Evolutionary conservation across 2,329 filamentous ascomycete species (phyloP), one percentile per base, ranked within the genome.

Genomic region (Trichophyton verrucosum): DNA sequence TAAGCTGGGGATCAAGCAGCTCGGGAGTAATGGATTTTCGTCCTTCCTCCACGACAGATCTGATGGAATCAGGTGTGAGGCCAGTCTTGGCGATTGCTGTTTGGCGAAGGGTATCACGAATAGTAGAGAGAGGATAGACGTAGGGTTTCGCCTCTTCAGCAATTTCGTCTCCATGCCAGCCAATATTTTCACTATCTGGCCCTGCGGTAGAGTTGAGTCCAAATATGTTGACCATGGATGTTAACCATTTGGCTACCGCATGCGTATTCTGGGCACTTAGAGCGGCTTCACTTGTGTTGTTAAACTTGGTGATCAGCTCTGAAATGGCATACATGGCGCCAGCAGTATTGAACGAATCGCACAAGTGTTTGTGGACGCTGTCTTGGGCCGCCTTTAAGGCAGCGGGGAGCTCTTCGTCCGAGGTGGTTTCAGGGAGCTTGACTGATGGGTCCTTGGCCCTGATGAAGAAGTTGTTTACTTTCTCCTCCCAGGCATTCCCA

Each of bases 321-420:
- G 85, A 83, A 55, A 96, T 86, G n/a, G 84, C 76, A 57, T 82
- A 81, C 87, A 96, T 90, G 3, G 86, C 89, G 58, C 79, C 77
- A 1, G 88, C 85, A 0, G 91, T 96, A 73, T 96, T 87, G 72
- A 96, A 95, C 0, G 91, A 96, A 74, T 95, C 90, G 66, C 81
- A 81, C 15, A 96, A 79, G 1, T 87, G 86, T 47, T 77, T 76
- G 67, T 86, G 76, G n/a, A 86, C 74, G n/a, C 79, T 77, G 22
- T 74, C 68, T 67, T 86, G 81, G 1, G 84, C 79, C 24, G 76
- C 70, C 56, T 80, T 78, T 42, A 87, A 74, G 20, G 77, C 75
- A 11, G 72, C 68, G 9, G 72, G 69, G 1, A 85, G 72, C 72
- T 96, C 95, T 0, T 91, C 95, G 74, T 95, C 89, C 66, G 81